Conservation (phyloP, 1,284 basidiomycete species). For the Trametes sp. region DNA sequence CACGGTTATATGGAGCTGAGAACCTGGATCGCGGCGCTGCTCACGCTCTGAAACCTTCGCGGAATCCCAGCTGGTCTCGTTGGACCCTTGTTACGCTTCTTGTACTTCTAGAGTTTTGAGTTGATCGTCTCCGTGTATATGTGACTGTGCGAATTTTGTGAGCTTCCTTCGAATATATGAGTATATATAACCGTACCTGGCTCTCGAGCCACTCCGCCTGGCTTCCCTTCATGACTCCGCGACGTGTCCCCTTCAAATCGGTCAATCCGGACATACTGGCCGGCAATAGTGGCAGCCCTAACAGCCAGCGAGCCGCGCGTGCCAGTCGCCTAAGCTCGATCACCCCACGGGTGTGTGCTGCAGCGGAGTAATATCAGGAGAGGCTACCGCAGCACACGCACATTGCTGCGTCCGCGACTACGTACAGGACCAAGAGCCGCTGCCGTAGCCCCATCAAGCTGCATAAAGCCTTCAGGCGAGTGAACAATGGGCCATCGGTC, state of each 20-base stretch:
- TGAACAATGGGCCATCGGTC: not conserved
- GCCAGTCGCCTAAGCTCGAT: not conserved
- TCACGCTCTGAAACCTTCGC: not conserved
- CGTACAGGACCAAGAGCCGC: not conserved
- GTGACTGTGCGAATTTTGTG: not conserved
- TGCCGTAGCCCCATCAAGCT: not conserved
- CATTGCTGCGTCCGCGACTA: not conserved
- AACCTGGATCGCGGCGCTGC: conserved; percentile 6
- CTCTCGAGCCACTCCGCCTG: not conserved
- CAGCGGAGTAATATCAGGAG: conserved; percentile 2
- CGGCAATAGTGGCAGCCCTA: too few relatives aligned
- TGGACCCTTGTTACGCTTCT: not conserved
- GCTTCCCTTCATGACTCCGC: not conserved
- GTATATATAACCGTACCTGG: not conserved
- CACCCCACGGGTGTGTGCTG: conserved; percentile 8
- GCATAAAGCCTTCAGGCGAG: conserved; percentile 2
- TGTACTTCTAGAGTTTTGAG: not conserved
- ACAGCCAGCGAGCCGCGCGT: not conserved
- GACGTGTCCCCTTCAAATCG: not conserved
- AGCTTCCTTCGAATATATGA: not conserved
- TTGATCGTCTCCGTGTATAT: not conserved
- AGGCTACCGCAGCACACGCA: conserved; percentile 11
- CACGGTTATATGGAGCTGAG: conserved; percentile 2
- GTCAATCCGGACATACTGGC: not conserved
- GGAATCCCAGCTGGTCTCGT: too few relatives aligned